A percentile compares a stretch with the other conserved stretches of the same genome.
phyloP scores from a whole-genome alignment of 306 rosid genomes.

The Inga leiocalycina region DNA sequence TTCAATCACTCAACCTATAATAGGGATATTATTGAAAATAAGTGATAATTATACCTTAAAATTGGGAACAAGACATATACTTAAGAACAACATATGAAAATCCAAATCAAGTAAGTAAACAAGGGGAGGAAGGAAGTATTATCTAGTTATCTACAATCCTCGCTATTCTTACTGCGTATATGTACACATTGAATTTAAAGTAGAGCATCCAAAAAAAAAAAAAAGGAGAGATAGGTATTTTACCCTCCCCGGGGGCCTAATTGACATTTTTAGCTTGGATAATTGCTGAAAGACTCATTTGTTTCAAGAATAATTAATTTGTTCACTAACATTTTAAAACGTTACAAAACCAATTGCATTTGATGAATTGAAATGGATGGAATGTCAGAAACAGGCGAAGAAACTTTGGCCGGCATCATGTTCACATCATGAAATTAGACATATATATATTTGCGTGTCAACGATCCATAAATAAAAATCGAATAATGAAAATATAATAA shows the following conservation, averaged over 20 bases:
- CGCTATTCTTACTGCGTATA: not conserved
- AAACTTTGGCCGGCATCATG: constrained; percentile 28
- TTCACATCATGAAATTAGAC: constrained; percentile 1
- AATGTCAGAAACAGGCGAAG: not conserved
- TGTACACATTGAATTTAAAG: too few relatives aligned
- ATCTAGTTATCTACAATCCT: not conserved
- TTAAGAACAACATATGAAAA: too few relatives aligned
- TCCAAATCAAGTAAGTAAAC: not conserved
- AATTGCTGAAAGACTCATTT: not conserved
- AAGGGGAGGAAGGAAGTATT: not conserved
- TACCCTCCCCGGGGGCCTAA: not conserved
- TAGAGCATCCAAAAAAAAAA: not conserved
- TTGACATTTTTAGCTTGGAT: not conserved
- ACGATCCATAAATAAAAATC: not conserved
- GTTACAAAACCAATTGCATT: not conserved
- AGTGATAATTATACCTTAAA: too few relatives aligned
- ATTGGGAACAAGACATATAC: too few relatives aligned
- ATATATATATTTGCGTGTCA: not conserved
- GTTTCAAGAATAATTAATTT: not conserved
- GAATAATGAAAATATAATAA: not conserved
- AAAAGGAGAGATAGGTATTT: not conserved
- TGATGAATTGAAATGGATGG: constrained; percentile 5
- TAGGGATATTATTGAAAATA: too few relatives aligned
- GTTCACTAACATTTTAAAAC: not conserved
- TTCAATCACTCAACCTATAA: too few relatives aligned